Conservation (phyloP, 2,329 filamentous ascomycete species). For the Didymella glomerata region DNA sequence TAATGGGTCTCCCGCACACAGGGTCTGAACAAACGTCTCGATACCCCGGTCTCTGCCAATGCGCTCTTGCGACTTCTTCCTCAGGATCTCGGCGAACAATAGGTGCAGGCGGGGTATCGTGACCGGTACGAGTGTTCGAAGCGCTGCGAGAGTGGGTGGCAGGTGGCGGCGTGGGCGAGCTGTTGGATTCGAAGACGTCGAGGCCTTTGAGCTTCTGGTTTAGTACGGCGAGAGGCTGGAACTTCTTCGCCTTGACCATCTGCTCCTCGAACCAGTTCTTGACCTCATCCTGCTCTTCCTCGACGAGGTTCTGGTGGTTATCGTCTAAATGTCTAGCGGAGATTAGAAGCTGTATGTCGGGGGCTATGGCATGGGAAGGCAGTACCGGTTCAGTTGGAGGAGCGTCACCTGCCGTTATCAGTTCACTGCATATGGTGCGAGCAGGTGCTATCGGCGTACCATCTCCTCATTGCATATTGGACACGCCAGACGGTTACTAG, state of each 20-base stretch:
- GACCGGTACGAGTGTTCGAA: slow-evolving; percentile 37
- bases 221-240: slow-evolving; percentile 87
- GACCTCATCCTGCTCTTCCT: slow-evolving; percentile 89
- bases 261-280: slow-evolving; percentile 98
- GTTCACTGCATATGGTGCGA: slow-evolving; percentile 25
- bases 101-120: slow-evolving; percentile 38
- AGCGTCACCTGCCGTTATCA: slow-evolving; percentile 75
- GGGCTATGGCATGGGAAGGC: not conserved
- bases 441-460: slow-evolving; percentile 62
- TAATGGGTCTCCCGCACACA: slow-evolving; percentile 67
- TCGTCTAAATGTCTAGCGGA: slow-evolving; percentile 78
- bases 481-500: slow-evolving; percentile 78
- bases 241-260: slow-evolving; percentile 90
- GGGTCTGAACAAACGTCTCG: slow-evolving; percentile 89
- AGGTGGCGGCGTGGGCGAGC: slow-evolving; percentile 61
- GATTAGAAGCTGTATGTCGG: slow-evolving; percentile 23
- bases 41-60: slow-evolving; percentile 83
- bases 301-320: slow-evolving; percentile 86
- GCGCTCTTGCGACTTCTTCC: slow-evolving; percentile 83
- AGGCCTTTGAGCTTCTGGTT: slow-evolving; percentile 94
- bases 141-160: slow-evolving; percentile 48
- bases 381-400: slow-evolving; percentile 77
- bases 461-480: slow-evolving; percentile 99
- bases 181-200: slow-evolving; percentile 93
- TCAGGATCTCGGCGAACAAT: slow-evolving; percentile 73